Base-by-base conservation (phyloP, 1,284 basidiomycete species). In the Trichosporon faecale region DNA sequence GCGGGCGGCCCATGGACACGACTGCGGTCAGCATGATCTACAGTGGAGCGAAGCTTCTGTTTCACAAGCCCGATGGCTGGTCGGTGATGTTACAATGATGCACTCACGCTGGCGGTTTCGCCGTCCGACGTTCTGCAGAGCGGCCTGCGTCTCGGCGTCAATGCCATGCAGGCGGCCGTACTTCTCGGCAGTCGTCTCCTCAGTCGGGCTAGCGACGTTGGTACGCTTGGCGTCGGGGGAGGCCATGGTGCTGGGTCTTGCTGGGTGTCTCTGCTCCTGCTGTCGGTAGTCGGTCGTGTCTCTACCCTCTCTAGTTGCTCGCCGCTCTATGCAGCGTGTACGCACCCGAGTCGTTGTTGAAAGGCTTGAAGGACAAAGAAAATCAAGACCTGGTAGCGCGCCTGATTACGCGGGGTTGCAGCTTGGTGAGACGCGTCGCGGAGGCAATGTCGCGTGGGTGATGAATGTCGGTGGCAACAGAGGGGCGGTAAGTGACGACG, bases 141-240 rank as follows among this genome's bases (percentile, higher is more conserved):
- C 75, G 16, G 70, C 67, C 68, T 76, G 75, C 12, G 79, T 60
- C 18, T 79, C 76, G 0, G 72, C 70, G 8, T 77, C 70, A 18
- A 82, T 77, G 1, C 79, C 80, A 73, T 80, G 77, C 44, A 71
- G 73, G 16, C 72, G 52, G 11, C 75, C 77, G 55, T 82, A 80
- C n/a, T 72, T 72, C 68, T 82, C 80, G 1, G 78, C 77, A 0
- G 80, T 81, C 6, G 77, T 77, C 12, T 55, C 66, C 4, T 52
- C 12, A 0, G 63, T 66, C 3, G 72, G 69, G 1, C 77, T 72
- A 2, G 77, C 73, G 64, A 27, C 31, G 33, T 23, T 76, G 72
- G 37, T 75, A 74, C 77, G 71, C 64, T 79, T 79, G 12, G 73
- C 25, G 21, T 71, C 65, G 18, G 68, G 71, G 11, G 61, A 64